Evolutionary conservation across 495 filamentous ascomycete genomes (phyloP), one percentile per base, ranked within the genome.

Genomic region (Aspergillus baeticus): DNA sequence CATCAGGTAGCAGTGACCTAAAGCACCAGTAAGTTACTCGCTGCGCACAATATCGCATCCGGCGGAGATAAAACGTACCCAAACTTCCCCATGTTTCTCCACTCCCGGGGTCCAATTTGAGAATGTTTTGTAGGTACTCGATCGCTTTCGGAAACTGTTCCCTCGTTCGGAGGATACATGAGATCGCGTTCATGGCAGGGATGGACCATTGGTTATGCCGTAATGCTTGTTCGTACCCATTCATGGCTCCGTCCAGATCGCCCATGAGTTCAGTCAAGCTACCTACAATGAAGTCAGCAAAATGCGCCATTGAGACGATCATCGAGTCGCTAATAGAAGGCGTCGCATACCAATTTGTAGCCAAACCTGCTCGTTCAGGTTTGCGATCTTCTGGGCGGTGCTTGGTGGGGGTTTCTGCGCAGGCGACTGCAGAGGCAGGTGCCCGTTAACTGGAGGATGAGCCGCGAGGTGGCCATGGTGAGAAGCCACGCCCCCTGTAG

Each of bases 1-100:
- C 94, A 99, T 99, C 20, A 99, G 78, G 65, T 91, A 95, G 70
- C 94, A 98, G 72, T 98, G 95, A 3, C 93, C 91, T 88, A 63
- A 6, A 38, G 14, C 29, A 29, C 5, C 7, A 54, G 17, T 51
- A 21, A 50, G 58, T 55, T 5, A 21, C 58, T 43, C 45, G 23
- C 15, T 22, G 23, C 43, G 43, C 7, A 10, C 44, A 51, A 29
- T 14, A n/a, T 33, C 15, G 8, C 11, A 15, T 22, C 10, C 36
- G 18, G 20, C 10, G 42, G 20, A 23, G 7, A 29, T n/a, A 5
- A 42, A 37, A 69, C 78, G 51, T 79, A 93, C 90, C 92, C 31
- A 97, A 75, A 62, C 91, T 96, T 13, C 95, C 92, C 94, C 94
- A 98, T 18, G 93, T 91, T 73, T 99, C 94, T 22, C 94, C 94